Evolutionary conservation across 2,329 filamentous ascomycete species (phyloP), one percentile per base, ranked within the genome.

Genomic region (Diaporthe ampelina): DNA sequence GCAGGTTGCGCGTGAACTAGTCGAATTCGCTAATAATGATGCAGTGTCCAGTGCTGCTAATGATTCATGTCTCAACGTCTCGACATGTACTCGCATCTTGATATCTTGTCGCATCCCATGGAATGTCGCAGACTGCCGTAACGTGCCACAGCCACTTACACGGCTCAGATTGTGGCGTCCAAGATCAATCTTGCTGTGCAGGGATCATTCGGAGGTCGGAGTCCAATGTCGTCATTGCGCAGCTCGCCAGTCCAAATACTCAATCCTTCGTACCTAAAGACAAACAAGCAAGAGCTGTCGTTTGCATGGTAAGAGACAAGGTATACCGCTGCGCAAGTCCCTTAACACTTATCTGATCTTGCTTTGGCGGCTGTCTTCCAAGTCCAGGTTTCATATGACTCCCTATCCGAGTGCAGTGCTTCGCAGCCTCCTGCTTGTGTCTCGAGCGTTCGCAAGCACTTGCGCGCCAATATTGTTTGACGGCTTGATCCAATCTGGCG

Each of bases 171-270:
- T 40, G 48, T 68, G 63, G 63, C 48, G 63, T 40, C 48, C 26
- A 68, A 68, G 21, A 10, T 21, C n/a, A 40, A 68, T 68, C 48
- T 54, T 37, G 45, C 15, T 40, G 24, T n/a, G 13, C 45, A 52
- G 45, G 63, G 63, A 26, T 40, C 29, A 9, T 13, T 24, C 45
- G 32, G 63, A 17, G 13, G 48, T 54, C 61, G 61, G 43, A 50
- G 19, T 24, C 32, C 32, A 40, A 54, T 54, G 63, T 54, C 63
- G 63, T 68, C 63, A 68, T 68, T 29, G 63, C 32, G 63, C 63
- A 68, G 63, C 63, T 15, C 29, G 21, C 40, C 45, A 45, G 32
- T 24, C 43, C 29, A 37, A 67, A 52, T 13, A 17, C 48, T 24
- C 21, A 21, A 26, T 21, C n/a, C 43, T 13, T 48, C 6, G 45